A percentile compares a stretch with the other conserved stretches of the same genome.
Evolutionary conservation across 1,284 basidiomycete species (phyloP).

Genomic region (Fistulina hepatica): DNA sequence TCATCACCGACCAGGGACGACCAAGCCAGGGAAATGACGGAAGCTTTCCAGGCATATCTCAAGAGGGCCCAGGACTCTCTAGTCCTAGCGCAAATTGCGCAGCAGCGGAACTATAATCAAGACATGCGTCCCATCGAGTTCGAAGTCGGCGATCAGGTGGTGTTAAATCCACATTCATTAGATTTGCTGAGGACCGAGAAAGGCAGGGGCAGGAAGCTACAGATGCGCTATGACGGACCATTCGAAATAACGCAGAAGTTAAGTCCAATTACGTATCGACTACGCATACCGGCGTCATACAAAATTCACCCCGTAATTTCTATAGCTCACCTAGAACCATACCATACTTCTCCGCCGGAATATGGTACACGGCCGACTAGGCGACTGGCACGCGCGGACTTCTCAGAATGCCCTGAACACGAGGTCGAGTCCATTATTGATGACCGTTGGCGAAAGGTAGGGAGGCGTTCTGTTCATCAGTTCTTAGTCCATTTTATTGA

Average conservation of each 20-base stretch:
- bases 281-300: constrained; percentile 8
- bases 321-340: constrained; percentile 8
- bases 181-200: constrained; percentile 7
- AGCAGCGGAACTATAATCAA: constrained; percentile 17
- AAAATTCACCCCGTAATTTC: constrained; percentile 6
- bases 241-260: constrained; percentile 9
- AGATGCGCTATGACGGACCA: constrained; percentile 10
- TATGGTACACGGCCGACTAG: constrained; percentile 2
- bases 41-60: constrained; percentile 14
- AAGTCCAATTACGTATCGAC: constrained; percentile 7
- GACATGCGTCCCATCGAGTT: constrained; percentile 13
- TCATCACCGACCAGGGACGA: constrained; percentile 4
- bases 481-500: constrained; percentile 12
- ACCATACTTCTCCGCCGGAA: constrained; percentile 4
- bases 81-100: constrained; percentile 15
- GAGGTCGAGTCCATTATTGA: constrained; percentile 12
- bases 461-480: constrained; percentile 8
- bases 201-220: constrained; percentile 10
- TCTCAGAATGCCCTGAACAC: constrained; percentile 7
- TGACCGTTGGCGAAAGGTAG: constrained; percentile 9
- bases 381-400: constrained; percentile 8
- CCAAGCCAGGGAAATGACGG: constrained; percentile 12
- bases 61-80: constrained; percentile 17
- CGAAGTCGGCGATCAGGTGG: constrained; percentile 18
- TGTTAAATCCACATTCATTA: constrained; percentile 18